Conservation (phyloP, 2,329 filamentous ascomycete genomes). For the Leptographium flavum region DNA sequence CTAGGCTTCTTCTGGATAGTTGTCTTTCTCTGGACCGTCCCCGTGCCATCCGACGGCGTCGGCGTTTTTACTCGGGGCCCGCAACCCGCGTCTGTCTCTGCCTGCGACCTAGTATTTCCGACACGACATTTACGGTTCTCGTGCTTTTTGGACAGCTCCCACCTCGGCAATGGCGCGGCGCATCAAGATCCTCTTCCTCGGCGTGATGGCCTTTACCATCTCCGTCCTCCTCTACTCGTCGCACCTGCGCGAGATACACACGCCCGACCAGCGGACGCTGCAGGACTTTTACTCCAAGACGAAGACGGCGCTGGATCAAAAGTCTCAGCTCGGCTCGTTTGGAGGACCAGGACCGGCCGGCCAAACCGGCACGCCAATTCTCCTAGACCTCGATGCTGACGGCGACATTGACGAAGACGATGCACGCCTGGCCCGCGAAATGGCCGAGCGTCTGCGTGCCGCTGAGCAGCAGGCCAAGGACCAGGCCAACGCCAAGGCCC, state of each 20-base stretch:
- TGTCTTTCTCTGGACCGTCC: background rate
- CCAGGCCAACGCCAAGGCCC: conserved; percentile 50
- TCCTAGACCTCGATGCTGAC: conserved; percentile 37
- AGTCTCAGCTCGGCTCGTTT: background rate
- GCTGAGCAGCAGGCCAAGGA: conserved; percentile 57
- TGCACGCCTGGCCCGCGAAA: conserved; percentile 34
- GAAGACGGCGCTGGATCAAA: conserved; percentile 33
- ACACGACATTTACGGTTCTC: background rate
- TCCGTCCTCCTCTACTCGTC: conserved; percentile 60
- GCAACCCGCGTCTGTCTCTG: background rate
- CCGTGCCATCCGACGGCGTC: background rate
- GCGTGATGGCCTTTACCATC: conserved; percentile 49
- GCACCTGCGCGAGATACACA: conserved; percentile 35
- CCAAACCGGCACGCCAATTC: conserved; percentile 23
- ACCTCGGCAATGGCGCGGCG: conserved; percentile 47
- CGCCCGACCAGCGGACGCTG: conserved; percentile 25
- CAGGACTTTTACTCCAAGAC: conserved; percentile 49
- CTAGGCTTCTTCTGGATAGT: background rate
- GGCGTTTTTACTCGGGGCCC: background rate
- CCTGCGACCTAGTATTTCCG: background rate
- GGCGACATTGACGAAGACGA: conserved; percentile 43
- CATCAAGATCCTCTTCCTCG: conserved; percentile 50
- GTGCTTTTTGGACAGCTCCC: background rate
- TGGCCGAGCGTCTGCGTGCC: conserved; percentile 48
- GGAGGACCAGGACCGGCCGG: conserved; percentile 12